phyloP scores from a whole-genome alignment of 2,329 filamentous ascomycete genomes.

The Pseudonectria foliicola region DNA sequence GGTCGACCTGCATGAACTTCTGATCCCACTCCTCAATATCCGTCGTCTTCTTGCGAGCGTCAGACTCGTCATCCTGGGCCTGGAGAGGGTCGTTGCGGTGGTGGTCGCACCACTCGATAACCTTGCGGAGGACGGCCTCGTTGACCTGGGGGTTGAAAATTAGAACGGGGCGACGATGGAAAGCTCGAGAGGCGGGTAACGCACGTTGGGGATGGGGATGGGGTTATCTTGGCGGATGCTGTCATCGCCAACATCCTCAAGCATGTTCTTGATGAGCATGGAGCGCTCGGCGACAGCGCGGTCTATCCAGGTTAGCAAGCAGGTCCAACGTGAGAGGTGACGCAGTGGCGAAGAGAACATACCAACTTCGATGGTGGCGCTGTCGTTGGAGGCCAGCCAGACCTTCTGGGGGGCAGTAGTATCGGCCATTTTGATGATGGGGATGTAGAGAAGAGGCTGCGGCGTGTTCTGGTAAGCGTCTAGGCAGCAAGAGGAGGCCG shows the following conservation, averaged over 20 bases:
- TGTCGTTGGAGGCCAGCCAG: slow-evolving; percentile 46
- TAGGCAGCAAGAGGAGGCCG: neutral
- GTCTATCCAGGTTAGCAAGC: slow-evolving; percentile 40
- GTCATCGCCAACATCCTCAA: slow-evolving; percentile 79
- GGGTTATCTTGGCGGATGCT: slow-evolving; percentile 49
- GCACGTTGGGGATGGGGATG: slow-evolving; percentile 81
- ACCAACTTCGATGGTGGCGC: slow-evolving; percentile 39
- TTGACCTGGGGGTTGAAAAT: slow-evolving; percentile 57
- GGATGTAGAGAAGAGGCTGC: slow-evolving; percentile 1
- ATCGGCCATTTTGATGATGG: slow-evolving; percentile 29
- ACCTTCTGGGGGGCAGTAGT: slow-evolving; percentile 33
- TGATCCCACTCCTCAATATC: slow-evolving; percentile 99
- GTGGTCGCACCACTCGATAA: slow-evolving; percentile 96
- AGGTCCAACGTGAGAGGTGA: slow-evolving; percentile 4
- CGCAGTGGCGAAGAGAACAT: slow-evolving; percentile 22
- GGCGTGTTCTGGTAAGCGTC: neutral
- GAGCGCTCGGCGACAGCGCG: slow-evolving; percentile 83
- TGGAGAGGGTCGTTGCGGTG: slow-evolving; percentile 85
- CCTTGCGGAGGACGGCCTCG: slow-evolving; percentile 87
- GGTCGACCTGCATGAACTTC: slow-evolving; percentile 99
- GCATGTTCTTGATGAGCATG: slow-evolving; percentile 95
- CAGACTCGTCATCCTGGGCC: slow-evolving; percentile 79
- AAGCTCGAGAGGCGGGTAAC: slow-evolving; percentile 18
- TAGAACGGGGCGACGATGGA: slow-evolving; percentile 6
- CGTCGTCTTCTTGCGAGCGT: slow-evolving; percentile 95